Base-by-base conservation (phyloP, 108 stramenopile genomes). In the Epipyxis sp. region DNA sequence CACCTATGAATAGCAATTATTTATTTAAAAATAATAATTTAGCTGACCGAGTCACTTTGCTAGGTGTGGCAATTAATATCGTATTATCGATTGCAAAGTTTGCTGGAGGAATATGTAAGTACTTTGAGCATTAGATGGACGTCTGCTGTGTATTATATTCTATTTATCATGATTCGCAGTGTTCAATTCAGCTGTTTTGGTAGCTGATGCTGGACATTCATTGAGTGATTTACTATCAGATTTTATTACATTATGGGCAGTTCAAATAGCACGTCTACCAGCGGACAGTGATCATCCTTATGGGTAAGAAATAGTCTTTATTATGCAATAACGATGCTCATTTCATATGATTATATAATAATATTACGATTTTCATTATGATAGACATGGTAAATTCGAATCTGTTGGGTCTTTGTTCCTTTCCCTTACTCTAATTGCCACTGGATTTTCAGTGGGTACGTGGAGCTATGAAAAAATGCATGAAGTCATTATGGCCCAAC, bases 161-260 rank as follows among this genome's bases (percentile, higher is more conserved):
- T n/a, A n/a, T n/a, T n/a, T n/a, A n/a, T n/a, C n/a, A n/a, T n/a
- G n/a, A n/a, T n/a, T n/a, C 27, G 81, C 94, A 1, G 45, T 82
- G 1, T 89, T 92, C 71, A 89, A 92, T 81, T 92, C 92, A 0
- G 81, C 90, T 1, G 95, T 92, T 25, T 79, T 98, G 77, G 82
- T 98, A 58, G 94, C 97, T 34, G 97, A 98, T 84, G 97, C 95
- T 0, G 95, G 94, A 1, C 97, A 98, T 87, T 92, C 92, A 0
- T 69, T 94, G 35, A 87, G 86, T 41, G 97, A 98, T 85, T 80
- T 98, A 42, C 84, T 94, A 45, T 86, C 85, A 41, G 97, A 98
- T 80, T 92, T 94, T 69, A 91, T 98, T 25, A 97, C 97, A 16
- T 77, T 98, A 16, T 93, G 91, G 88, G 92, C 92, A 13, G 91